A percentile compares a stretch with the other conserved stretches of the same genome.
These are phyloP conservation scores for Saxophila tyrrhenica DNA, from an alignment of 495 filamentous ascomycete genomes.

Conservation along the genomic window DNA sequence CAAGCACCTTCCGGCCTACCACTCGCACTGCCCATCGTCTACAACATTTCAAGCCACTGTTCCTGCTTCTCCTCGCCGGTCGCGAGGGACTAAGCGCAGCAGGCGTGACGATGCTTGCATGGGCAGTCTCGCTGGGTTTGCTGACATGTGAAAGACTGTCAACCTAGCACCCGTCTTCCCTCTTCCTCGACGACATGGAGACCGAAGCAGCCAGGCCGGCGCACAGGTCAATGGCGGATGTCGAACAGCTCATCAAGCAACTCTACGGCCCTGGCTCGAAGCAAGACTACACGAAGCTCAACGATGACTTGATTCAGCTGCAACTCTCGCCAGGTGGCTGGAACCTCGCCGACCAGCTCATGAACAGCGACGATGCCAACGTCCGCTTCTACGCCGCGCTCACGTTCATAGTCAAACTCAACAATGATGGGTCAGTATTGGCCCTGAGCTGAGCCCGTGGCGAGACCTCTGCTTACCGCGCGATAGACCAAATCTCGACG, in stretches of 20 bases:
- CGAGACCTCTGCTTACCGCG: slow-evolving; percentile 2
- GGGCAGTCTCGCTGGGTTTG: too few relatives aligned
- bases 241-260: slow-evolving; percentile 26
- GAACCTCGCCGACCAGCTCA: slow-evolving; percentile 66
- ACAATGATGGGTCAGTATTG: slow-evolving; percentile 47
- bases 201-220: too few relatives aligned
- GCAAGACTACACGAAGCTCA: slow-evolving; percentile 51
- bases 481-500: slow-evolving; percentile 10
- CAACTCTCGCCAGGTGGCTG: slow-evolving; percentile 73
- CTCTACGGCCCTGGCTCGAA: slow-evolving; percentile 61
- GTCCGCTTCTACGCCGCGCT: slow-evolving; percentile 89
- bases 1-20: too few relatives aligned
- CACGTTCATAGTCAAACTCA: slow-evolving; percentile 86
- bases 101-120: too few relatives aligned
- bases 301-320: slow-evolving; percentile 62
- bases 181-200: too few relatives aligned
- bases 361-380: slow-evolving; percentile 52
- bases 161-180: too few relatives aligned
- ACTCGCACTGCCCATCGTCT: too few relatives aligned
- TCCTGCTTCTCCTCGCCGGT: too few relatives aligned
- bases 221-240: slow-evolving; percentile 6
- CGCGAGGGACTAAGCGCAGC: too few relatives aligned
- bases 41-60: too few relatives aligned
- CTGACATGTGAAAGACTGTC: too few relatives aligned
- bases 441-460: slow-evolving; percentile 7